These are phyloP conservation scores for Acephala macrosclerotiorum DNA, from an alignment of 2,329 filamentous ascomycete genomes.

Conservation along the genomic window DNA sequence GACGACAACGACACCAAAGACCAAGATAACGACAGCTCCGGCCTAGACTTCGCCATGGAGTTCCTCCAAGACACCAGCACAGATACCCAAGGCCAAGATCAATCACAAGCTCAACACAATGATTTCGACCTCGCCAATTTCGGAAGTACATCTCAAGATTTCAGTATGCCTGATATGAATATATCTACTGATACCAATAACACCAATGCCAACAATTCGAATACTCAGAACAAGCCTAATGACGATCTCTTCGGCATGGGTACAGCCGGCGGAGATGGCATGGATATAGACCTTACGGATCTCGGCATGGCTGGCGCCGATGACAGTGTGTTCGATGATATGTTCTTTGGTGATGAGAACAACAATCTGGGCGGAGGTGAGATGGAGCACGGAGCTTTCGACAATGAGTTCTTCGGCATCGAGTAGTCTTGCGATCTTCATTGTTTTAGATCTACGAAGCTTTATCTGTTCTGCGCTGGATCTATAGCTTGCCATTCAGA, in stretches of 20 bases:
- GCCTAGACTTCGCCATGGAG: conserved; percentile 41
- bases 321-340: conserved; percentile 42
- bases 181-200: conserved; percentile 28
- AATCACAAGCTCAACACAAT: conserved; percentile 35
- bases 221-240: conserved; percentile 28
- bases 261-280: conserved; percentile 30
- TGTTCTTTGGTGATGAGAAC: conserved; percentile 37
- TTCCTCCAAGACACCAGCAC: conserved; percentile 32
- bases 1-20: conserved; percentile 29
- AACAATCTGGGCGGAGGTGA: conserved; percentile 35
- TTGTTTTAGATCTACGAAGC: background rate
- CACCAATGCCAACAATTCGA: conserved; percentile 21
- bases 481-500: background rate
- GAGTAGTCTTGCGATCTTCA: conserved; percentile 10
- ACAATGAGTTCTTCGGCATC: conserved; percentile 41
- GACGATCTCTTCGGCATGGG: conserved; percentile 36
- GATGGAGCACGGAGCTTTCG: conserved; percentile 41
- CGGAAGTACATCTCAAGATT: conserved; percentile 47
- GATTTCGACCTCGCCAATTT: conserved; percentile 44
- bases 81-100: conserved; percentile 29
- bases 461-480: background rate
- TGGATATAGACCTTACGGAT: conserved; percentile 58
- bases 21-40: conserved; percentile 26
- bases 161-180: conserved; percentile 46
- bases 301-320: conserved; percentile 52